Conservation (phyloP, 495 filamentous ascomycete species). For the Penicillium pancosmium region DNA sequence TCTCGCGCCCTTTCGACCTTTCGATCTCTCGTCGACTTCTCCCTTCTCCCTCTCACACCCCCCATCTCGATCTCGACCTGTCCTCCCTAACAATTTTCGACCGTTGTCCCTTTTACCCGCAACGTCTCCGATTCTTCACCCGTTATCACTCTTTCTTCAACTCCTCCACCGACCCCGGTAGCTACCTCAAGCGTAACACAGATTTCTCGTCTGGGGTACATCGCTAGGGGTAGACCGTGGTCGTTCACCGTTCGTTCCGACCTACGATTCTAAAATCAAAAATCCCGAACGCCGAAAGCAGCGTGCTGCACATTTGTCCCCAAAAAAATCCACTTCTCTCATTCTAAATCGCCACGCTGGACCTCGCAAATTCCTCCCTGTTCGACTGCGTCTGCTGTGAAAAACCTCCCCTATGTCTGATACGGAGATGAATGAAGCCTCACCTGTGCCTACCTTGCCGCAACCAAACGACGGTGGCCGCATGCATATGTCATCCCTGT, state of each 20-base stretch:
- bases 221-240: conserved; percentile 50
- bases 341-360: conserved; percentile 27
- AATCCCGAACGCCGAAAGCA: conserved; percentile 8
- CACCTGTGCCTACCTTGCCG: conserved; percentile 46
- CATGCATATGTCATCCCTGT: conserved; percentile 46
- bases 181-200: conserved; percentile 52
- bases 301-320: neutral
- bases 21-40: conserved; percentile 5
- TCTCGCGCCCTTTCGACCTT: conserved; percentile 10
- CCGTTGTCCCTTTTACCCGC: neutral
- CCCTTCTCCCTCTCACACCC: conserved; percentile 7
- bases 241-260: conserved; percentile 28
- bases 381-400: conserved; percentile 24
- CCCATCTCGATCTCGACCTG: conserved; percentile 7
- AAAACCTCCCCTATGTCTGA: conserved; percentile 39
- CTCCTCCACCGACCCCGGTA: conserved; percentile 32
- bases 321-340: neutral
- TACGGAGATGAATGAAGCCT: conserved; percentile 45
- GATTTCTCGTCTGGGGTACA: conserved; percentile 45
- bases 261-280: conserved; percentile 13
- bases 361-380: conserved; percentile 20
- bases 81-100: conserved; percentile 6
- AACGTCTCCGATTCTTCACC: conserved; percentile 6
- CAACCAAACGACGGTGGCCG: conserved; percentile 48
- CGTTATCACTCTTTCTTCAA: conserved; percentile 16